phyloP scores from a whole-genome alignment of 2,329 filamentous ascomycete genomes.

The Ophiostoma triangulosporum region DNA sequence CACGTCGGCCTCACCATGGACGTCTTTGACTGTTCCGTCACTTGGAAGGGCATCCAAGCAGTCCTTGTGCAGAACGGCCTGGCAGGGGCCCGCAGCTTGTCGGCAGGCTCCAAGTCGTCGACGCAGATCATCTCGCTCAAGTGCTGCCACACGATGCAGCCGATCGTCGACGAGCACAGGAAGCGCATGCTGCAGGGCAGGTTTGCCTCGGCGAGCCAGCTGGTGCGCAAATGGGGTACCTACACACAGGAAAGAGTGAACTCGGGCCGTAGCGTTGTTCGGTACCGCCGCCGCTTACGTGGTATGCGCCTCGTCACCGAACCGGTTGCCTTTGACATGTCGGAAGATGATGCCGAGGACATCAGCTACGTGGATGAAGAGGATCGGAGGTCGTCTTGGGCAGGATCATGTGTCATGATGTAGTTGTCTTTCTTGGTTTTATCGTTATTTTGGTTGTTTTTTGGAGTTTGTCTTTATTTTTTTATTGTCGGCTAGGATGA shows the following conservation, averaged over 20 bases:
- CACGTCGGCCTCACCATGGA: slow-evolving; percentile 58
- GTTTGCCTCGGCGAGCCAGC: slow-evolving; percentile 55
- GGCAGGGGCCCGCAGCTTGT: slow-evolving; percentile 48
- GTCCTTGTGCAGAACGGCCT: slow-evolving; percentile 76
- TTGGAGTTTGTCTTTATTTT: neutral
- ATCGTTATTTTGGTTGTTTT: neutral
- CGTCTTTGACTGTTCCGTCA: slow-evolving; percentile 84
- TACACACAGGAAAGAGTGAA: slow-evolving; percentile 86
- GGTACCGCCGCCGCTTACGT: slow-evolving; percentile 55
- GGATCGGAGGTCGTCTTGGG: too few relatives aligned
- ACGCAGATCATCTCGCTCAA: slow-evolving; percentile 75
- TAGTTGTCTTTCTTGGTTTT: neutral
- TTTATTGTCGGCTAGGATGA: neutral
- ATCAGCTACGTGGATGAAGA: too few relatives aligned
- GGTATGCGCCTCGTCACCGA: slow-evolving; percentile 58
- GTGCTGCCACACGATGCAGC: slow-evolving; percentile 91
- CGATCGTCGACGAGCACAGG: slow-evolving; percentile 86
- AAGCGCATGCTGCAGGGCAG: slow-evolving; percentile 73
- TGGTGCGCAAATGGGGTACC: slow-evolving; percentile 85
- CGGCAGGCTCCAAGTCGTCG: slow-evolving; percentile 40
- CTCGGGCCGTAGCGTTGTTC: slow-evolving; percentile 48
- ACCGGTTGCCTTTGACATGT: slow-evolving; percentile 66
- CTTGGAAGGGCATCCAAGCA: slow-evolving; percentile 82
- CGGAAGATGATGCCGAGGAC: slow-evolving; percentile 52
- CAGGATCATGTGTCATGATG: too few relatives aligned